These are phyloP conservation scores for Eudorina sp. DNA, from an alignment of 139 green algal species.

Conservation along the genomic window DNA sequence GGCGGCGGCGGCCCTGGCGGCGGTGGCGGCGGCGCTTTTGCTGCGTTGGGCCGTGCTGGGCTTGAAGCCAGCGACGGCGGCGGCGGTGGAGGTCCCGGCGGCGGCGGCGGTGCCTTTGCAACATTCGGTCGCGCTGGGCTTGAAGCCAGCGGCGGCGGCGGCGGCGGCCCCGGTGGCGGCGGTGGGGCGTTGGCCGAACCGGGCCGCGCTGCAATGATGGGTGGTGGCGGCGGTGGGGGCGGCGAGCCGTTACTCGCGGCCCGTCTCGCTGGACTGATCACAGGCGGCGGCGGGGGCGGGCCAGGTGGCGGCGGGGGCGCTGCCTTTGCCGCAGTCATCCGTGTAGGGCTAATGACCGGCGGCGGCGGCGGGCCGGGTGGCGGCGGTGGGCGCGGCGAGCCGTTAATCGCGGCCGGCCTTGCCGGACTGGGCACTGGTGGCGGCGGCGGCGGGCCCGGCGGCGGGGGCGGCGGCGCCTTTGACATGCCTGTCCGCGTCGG, in stretches of 20 bases:
- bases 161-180: conserved; percentile 6
- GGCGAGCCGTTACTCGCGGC: not conserved
- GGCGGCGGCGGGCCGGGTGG: not conserved
- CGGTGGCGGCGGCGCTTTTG: not conserved
- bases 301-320: not conserved
- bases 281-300: conserved; percentile 8
- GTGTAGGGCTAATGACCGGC: not conserved
- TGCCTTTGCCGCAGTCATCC: not conserved
- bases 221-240: conserved; percentile 2
- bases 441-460: conserved; percentile 12
- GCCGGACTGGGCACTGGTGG: not conserved
- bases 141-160: not conserved
- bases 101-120: not conserved
- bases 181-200: not conserved
- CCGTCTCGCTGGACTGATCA: not conserved
- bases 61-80: not conserved
- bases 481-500: too few relatives aligned
- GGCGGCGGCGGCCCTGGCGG: conserved; percentile 9
- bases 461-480: not conserved
- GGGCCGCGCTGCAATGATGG: not conserved
- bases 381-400: not conserved
- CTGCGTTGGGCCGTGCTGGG: not conserved
- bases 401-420: not conserved
- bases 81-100: conserved; percentile 2
- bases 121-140: not conserved